Evolutionary conservation across 2,329 filamentous ascomycete species (phyloP).

Genomic region (Neurospora crassa): DNA sequence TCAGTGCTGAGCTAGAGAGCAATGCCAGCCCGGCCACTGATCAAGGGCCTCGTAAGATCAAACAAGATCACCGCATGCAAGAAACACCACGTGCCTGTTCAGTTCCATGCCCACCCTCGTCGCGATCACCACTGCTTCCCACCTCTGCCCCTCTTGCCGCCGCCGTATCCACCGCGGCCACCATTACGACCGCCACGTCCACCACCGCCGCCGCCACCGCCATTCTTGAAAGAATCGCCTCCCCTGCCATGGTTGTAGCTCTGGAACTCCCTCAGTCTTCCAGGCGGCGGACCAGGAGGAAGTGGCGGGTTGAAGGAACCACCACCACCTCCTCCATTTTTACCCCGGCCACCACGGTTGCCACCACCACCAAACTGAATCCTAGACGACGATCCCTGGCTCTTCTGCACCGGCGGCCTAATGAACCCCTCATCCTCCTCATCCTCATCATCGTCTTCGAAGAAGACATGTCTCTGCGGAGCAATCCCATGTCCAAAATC

Average conservation of each 20-base stretch:
- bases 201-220: not conserved
- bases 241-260: conserved; percentile 1
- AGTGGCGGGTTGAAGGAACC: conserved; percentile 9
- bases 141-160: not conserved
- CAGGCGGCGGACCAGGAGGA: conserved; percentile 13
- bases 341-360: conserved; percentile 2
- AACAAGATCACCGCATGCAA: not conserved
- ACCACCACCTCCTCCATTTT: conserved; percentile 4
- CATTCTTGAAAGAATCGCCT: not conserved
- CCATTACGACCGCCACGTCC: not conserved
- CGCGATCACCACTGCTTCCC: not conserved
- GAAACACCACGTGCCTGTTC: not conserved
- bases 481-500: conserved; percentile 22
- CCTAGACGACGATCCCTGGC: conserved; percentile 2
- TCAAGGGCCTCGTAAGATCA: not conserved
- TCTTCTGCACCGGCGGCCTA: conserved; percentile 25
- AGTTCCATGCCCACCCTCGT: not conserved
- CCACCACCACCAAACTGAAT: conserved; percentile 8
- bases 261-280: not conserved
- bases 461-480: conserved; percentile 29
- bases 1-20: not conserved
- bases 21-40: not conserved
- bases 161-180: not conserved
- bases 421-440: conserved; percentile 29
- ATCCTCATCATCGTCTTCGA: conserved; percentile 38